Evolutionary conservation across 345 rosid genomes (phyloP).

Genomic region (Jatropha curcas): DNA sequence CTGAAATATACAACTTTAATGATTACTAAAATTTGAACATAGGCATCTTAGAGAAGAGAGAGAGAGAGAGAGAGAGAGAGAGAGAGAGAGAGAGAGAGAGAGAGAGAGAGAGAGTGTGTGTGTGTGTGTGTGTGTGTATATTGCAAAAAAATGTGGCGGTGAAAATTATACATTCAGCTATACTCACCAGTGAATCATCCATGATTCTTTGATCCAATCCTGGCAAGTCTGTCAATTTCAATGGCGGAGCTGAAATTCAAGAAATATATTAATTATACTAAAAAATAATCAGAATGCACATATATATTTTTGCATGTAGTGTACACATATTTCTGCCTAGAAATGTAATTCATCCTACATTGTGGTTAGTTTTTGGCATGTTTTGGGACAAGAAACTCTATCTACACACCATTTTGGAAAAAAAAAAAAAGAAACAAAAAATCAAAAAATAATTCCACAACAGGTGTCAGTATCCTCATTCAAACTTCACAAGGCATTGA

Average conservation of each 20-base stretch:
- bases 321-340: not conserved
- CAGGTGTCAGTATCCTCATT: not conserved
- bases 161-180: not conserved
- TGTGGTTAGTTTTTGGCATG: not conserved
- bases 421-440: too few relatives aligned
- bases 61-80: too few relatives aligned
- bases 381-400: not conserved
- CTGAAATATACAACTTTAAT: too few relatives aligned
- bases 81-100: too few relatives aligned
- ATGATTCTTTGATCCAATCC: slow-evolving; percentile 96
- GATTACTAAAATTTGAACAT: too few relatives aligned
- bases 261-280: not conserved
- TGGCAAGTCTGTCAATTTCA: slow-evolving; percentile 92
- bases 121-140: too few relatives aligned
- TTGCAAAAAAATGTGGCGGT: not conserved
- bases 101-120: too few relatives aligned
- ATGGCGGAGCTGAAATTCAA: slow-evolving; percentile 72
- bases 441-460: too few relatives aligned
- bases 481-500: too few relatives aligned
- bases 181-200: slow-evolving; percentile 86
- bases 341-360: not conserved
- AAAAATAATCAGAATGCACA: not conserved
- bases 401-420: not conserved
- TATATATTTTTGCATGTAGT: not conserved
- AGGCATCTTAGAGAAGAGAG: too few relatives aligned